Evolutionary conservation across 176 grass and related monocot species (phyloP), one percentile per base, ranked within the genome.

Genomic region (Elaeis guineensis): DNA sequence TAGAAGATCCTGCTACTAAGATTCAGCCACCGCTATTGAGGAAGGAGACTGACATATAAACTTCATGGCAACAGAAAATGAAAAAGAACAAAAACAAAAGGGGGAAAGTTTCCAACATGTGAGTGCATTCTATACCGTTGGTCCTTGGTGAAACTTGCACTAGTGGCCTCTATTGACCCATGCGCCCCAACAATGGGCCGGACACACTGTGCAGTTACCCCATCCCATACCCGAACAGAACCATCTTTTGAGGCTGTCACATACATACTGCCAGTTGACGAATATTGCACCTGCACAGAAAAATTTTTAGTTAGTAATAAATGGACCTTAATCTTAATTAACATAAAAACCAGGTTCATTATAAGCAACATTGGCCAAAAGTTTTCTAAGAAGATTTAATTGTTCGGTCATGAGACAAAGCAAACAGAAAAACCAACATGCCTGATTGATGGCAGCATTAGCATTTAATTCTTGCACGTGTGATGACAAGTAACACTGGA

Each of bases 191-290:
- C 69, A 75, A 97, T 97, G 17, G 92, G 69, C 48, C 87, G 76
- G 61, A 91, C 69, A 80, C 87, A 97, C 68, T 88, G 80, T 82
- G 87, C 87, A 59, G 75, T 91, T 54, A 85, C 61, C 72, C 87
- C 92, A 78, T 97, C 92, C 81, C 80, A 97, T 52, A 97, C 59
- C 21, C 76, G 69, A 72, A 91, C 29, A 66, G 81, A 91, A 55
- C 87, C 92, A 80, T 97, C 92, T 87, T 97, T 97, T 20, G 69
- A 91, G 80, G 92, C 87, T 76, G 84, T 85, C 28, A 89, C 81
- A 75, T 97, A 97, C 83, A 90, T 72, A 61, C 72, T 84, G 22
- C 92, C 92, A 30, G 75, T 85, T 75, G 61, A 77, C 5, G 92
- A 97, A 59, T 97, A 97, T 16, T 84, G 66, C 50, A 89, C 92